A percentile compares a stretch with the other conserved stretches of the same genome.
These are phyloP conservation scores for Salvia sclarea DNA, from an alignment of 305 asterid species.

Conservation along the genomic window DNA sequence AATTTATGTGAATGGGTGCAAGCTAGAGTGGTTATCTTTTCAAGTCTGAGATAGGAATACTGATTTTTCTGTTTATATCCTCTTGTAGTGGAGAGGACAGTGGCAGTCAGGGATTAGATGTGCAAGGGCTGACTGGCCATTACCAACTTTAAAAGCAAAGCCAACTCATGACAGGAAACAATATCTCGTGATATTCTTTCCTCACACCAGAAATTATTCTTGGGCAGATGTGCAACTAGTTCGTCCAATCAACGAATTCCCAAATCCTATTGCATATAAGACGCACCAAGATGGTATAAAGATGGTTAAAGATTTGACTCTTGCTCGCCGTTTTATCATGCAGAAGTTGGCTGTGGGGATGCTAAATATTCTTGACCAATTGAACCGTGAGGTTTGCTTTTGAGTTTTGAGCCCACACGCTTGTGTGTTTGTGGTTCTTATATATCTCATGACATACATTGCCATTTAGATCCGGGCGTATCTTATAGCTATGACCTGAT, in stretches of 20 bases:
- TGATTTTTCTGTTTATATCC: constrained; percentile 36
- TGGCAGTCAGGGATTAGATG: constrained; percentile 99
- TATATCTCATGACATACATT: constrained; percentile 8
- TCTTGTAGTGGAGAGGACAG: constrained; percentile 91
- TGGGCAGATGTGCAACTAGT: constrained; percentile 96
- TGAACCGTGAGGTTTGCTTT: constrained; percentile 79
- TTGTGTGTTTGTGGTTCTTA: constrained; percentile 15
- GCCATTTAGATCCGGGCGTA: neutral
- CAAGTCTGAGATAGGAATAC: constrained; percentile 14
- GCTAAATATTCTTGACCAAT: constrained; percentile 80
- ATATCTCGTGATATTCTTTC: constrained; percentile 94
- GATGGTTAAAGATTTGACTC: constrained; percentile 81
- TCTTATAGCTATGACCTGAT: constrained; percentile 1
- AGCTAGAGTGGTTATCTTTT: neutral
- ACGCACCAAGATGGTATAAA: constrained; percentile 77
- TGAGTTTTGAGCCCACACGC: constrained; percentile 30
- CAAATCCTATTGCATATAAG: constrained; percentile 82
- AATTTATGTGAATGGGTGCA: constrained; percentile 6
- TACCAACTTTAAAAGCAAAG: constrained; percentile 86
- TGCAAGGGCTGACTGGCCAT: constrained; percentile 93
- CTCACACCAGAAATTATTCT: constrained; percentile 88
- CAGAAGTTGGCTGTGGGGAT: constrained; percentile 91
- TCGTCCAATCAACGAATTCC: constrained; percentile 80
- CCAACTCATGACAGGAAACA: constrained; percentile 96
- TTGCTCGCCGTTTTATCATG: constrained; percentile 87